A percentile compares a stretch with the other conserved stretches of the same genome.
phyloP scores from a whole-genome alignment of 768 basidiomycete species.

The Boletellus emodensis region DNA sequence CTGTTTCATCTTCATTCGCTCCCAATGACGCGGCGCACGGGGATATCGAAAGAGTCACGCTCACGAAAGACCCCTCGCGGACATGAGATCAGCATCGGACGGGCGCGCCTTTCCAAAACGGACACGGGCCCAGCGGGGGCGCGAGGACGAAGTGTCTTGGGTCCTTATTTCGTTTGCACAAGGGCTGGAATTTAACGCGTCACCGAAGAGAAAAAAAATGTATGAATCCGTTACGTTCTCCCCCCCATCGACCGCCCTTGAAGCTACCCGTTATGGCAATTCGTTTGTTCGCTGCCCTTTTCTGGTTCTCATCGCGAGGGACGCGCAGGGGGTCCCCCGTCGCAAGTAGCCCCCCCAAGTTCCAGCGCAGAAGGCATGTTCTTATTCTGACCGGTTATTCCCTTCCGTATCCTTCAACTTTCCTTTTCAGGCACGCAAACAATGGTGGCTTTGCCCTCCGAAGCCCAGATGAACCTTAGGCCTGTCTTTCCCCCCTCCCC shows the following conservation, averaged over 20 bases:
- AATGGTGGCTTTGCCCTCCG: slow-evolving; percentile 26
- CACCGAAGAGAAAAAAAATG: slow-evolving; percentile 19
- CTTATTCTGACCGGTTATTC: slow-evolving; percentile 28
- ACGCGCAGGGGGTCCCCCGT: slow-evolving; percentile 10
- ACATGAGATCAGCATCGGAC: slow-evolving; percentile 16
- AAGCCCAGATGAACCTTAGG: slow-evolving; percentile 16
- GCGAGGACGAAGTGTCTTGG: slow-evolving; percentile 19
- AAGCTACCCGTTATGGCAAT: slow-evolving; percentile 35
- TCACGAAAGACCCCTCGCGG: slow-evolving; percentile 13
- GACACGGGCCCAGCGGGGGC: slow-evolving; percentile 4
- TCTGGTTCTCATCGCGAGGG: slow-evolving; percentile 28
- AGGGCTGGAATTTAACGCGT: slow-evolving; percentile 29
- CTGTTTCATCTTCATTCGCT: slow-evolving; percentile 17
- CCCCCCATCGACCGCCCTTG: slow-evolving; percentile 26
- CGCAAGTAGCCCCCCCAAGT: slow-evolving; percentile 26
- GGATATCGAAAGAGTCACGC: slow-evolving; percentile 12
- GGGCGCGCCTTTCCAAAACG: slow-evolving; percentile 9
- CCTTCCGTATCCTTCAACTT: slow-evolving; percentile 30
- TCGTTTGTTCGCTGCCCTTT: slow-evolving; percentile 35
- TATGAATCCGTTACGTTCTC: slow-evolving; percentile 28
- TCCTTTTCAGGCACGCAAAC: slow-evolving; percentile 31
- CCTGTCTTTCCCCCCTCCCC: slow-evolving; percentile 10
- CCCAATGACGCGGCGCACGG: slow-evolving; percentile 11
- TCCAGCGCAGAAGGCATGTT: slow-evolving; percentile 34
- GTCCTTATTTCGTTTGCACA: slow-evolving; percentile 23